Evolutionary conservation across 768 basidiomycete genomes (phyloP).

Genomic region (Agrocybe praecox): DNA sequence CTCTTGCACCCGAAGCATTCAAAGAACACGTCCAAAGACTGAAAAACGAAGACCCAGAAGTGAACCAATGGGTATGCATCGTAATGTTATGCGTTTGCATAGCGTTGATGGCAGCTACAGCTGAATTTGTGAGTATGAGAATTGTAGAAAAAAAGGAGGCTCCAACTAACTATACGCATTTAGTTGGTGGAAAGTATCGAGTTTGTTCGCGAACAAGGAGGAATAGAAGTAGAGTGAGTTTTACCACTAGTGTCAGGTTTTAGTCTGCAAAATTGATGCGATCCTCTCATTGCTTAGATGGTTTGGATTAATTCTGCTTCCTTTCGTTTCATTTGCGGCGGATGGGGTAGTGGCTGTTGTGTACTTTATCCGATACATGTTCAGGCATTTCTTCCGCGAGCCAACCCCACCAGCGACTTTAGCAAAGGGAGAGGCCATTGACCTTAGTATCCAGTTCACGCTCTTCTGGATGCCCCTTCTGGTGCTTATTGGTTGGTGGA

Average conservation of each 20-base stretch:
- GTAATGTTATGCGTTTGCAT: slow-evolving; percentile 53
- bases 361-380: slow-evolving; percentile 52
- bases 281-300: slow-evolving; percentile 40
- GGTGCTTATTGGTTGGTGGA: slow-evolving; percentile 71
- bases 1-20: slow-evolving; percentile 47
- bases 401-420: slow-evolving; percentile 53
- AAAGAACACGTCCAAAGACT: slow-evolving; percentile 39
- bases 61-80: slow-evolving; percentile 67
- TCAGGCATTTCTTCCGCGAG: slow-evolving; percentile 41
- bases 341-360: slow-evolving; percentile 64
- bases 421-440: slow-evolving; percentile 71
- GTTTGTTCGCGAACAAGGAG: slow-evolving; percentile 41
- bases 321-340: slow-evolving; percentile 72
- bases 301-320: slow-evolving; percentile 75
- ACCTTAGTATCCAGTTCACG: slow-evolving; percentile 76
- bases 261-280: neutral
- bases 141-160: neutral
- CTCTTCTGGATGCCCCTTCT: slow-evolving; percentile 82
- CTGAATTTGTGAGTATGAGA: slow-evolving; percentile 56
- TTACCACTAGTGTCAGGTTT: neutral
- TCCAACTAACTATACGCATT: neutral
- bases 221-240: slow-evolving; percentile 56
- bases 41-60: slow-evolving; percentile 47
- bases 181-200: slow-evolving; percentile 71
- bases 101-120: slow-evolving; percentile 66